Conservation (phyloP, 305 asterid species). For the Withania somnifera region DNA sequence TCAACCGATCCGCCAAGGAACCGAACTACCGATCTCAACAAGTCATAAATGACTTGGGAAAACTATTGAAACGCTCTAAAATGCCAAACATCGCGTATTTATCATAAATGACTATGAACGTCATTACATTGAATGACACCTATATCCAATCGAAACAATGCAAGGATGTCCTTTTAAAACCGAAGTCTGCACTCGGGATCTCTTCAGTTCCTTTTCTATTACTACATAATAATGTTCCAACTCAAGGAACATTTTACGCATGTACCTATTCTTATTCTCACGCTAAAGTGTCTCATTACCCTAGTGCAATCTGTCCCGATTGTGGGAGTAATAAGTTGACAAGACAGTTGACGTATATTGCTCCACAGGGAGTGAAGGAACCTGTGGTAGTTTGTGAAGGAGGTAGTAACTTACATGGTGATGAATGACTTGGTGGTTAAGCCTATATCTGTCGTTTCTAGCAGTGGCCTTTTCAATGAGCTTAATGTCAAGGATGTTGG, state of each 20-base stretch:
- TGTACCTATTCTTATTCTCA: not conserved
- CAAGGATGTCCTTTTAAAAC: not conserved
- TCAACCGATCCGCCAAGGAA: no score
- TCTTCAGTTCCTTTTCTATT: not conserved
- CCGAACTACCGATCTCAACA: no score
- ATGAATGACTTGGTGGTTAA: not conserved
- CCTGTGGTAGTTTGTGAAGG: conserved; percentile 2
- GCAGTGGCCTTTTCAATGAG: not conserved
- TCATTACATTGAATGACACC: not conserved
- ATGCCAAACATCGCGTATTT: no score
- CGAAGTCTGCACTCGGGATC: not conserved
- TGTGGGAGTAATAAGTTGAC: not conserved
- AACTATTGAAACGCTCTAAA: no score
- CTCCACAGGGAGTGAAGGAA: not conserved
- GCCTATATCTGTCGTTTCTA: conserved; percentile 1
- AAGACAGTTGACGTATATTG: not conserved
- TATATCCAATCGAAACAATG: not conserved
- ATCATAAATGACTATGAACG: no score
- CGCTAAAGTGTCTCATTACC: not conserved
- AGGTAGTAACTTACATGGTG: not conserved
- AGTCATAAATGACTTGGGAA: no score
- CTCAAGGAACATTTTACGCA: not conserved
- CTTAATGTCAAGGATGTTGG: conserved; percentile 3
- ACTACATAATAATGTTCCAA: not conserved
- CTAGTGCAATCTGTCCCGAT: not conserved